phyloP scores from a whole-genome alignment of 805 yeast species.

The Metschnikowia lochheadii region DNA sequence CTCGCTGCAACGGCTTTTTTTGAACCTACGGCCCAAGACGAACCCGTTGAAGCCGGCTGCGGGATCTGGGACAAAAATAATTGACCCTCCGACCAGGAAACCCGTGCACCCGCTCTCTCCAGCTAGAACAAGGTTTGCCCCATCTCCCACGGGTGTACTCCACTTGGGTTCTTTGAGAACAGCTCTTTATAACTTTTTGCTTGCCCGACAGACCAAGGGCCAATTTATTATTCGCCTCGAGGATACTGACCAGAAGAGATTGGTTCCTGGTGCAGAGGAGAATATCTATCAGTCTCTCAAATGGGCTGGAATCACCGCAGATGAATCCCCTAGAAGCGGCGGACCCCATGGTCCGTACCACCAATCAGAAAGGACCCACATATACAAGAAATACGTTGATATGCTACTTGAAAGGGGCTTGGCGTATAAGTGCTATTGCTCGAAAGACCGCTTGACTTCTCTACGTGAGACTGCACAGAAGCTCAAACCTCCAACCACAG shows the following conservation, averaged over 20 bases:
- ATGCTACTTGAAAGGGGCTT: constrained; percentile 55
- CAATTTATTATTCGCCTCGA: constrained; percentile 78
- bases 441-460: constrained; percentile 67
- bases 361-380: constrained; percentile 73
- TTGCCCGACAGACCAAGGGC: constrained; percentile 79
- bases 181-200: constrained; percentile 81
- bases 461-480: constrained; percentile 70
- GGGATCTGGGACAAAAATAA: neutral
- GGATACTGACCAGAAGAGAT: constrained; percentile 84
- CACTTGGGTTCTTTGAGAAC: constrained; percentile 93
- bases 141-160: constrained; percentile 95
- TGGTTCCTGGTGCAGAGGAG: constrained; percentile 78
- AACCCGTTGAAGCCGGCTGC: neutral
- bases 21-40: constrained; percentile 9
- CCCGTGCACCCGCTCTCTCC: constrained; percentile 46
- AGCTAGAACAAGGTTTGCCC: constrained; percentile 90
- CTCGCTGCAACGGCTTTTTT: constrained; percentile 11
- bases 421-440: constrained; percentile 86
- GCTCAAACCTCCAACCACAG: constrained; percentile 84
- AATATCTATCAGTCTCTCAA: constrained; percentile 68
- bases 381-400: constrained; percentile 61
- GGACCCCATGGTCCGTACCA: constrained; percentile 69
- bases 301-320: constrained; percentile 74
- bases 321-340: constrained; percentile 73
- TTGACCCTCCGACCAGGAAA: neutral